A percentile compares a stretch with the other conserved stretches of the same genome.
Evolutionary conservation across 148 eudicot species (phyloP).

Genomic region (Drosera capensis): DNA sequence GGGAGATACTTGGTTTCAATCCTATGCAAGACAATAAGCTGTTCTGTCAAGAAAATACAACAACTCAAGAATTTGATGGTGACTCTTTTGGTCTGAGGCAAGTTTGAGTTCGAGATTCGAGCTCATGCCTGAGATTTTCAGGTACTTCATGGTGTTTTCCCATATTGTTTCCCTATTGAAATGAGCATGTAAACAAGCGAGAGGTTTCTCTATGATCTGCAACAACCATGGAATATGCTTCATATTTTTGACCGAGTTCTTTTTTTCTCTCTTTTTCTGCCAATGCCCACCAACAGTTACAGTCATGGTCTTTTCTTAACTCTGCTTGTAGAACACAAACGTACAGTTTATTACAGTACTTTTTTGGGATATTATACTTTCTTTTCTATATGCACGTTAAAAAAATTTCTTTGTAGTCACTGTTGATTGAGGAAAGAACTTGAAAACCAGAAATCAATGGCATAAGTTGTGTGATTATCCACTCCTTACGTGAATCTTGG

Average conservation of each 20-base stretch:
- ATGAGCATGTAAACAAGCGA: neutral
- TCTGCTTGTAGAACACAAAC: too few species aligned
- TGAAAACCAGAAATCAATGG: too few species aligned
- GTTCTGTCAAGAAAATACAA: constrained; percentile 41
- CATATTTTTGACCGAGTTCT: neutral
- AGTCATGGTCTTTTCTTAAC: neutral
- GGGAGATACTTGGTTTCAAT: constrained; percentile 21
- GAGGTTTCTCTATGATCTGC: neutral
- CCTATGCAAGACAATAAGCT: constrained; percentile 23
- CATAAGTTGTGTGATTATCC: too few species aligned
- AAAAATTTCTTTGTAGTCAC: too few species aligned
- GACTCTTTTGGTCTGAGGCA: constrained; percentile 29
- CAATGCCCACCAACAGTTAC: neutral
- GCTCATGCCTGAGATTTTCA: constrained; percentile 10
- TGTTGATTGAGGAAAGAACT: too few species aligned
- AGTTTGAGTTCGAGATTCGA: constrained; percentile 16
- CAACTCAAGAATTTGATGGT: constrained; percentile 37
- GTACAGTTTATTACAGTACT: too few species aligned
- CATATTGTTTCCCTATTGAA: neutral
- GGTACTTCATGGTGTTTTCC: neutral
- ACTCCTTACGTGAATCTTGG: too few species aligned
- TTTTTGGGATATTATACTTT: too few species aligned
- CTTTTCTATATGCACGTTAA: too few species aligned
- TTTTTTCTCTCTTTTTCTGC: neutral
- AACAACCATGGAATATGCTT: neutral